Evolutionary conservation across 2,329 filamentous ascomycete species (phyloP).

Genomic region (Bipolaris oryzae): DNA sequence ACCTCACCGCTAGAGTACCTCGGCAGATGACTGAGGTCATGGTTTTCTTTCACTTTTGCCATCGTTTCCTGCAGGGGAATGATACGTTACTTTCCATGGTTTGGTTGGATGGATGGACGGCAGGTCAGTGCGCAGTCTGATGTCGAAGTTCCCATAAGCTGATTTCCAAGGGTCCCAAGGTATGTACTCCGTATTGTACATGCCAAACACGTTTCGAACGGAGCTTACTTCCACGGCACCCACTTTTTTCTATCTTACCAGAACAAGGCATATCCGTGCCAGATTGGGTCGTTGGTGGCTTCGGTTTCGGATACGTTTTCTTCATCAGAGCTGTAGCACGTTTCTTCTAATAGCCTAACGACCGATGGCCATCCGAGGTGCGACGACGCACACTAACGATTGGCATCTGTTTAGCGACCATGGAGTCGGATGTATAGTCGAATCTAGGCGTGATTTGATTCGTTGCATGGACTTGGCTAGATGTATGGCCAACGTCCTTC

Average conservation of each 20-base stretch:
- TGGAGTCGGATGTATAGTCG: background rate
- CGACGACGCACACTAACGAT: background rate
- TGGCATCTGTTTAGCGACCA: background rate
- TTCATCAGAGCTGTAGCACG: background rate
- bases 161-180: conserved; percentile 4
- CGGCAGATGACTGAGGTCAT: background rate
- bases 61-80: conserved; percentile 2
- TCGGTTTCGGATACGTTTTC: background rate
- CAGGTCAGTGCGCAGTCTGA: conserved; percentile 9
- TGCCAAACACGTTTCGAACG: conserved; percentile 1
- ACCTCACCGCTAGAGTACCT: conserved; percentile 5
- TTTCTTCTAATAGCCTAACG: background rate
- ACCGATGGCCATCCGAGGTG: background rate
- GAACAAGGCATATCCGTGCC: background rate
- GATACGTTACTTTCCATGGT: conserved; percentile 19
- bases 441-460: background rate
- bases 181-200: background rate
- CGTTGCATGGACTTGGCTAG: background rate
- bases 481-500: conserved; percentile 12
- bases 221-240: background rate
- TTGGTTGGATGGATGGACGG: conserved; percentile 25
- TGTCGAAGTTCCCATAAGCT: conserved; percentile 8
- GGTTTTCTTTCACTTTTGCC: no score
- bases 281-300: background rate
- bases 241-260: background rate